A percentile compares a stretch with the other conserved stretches of the same genome.
Conservation (phyloP, 169 alveolate genomes). For the Eimeria necatrix region DNA sequence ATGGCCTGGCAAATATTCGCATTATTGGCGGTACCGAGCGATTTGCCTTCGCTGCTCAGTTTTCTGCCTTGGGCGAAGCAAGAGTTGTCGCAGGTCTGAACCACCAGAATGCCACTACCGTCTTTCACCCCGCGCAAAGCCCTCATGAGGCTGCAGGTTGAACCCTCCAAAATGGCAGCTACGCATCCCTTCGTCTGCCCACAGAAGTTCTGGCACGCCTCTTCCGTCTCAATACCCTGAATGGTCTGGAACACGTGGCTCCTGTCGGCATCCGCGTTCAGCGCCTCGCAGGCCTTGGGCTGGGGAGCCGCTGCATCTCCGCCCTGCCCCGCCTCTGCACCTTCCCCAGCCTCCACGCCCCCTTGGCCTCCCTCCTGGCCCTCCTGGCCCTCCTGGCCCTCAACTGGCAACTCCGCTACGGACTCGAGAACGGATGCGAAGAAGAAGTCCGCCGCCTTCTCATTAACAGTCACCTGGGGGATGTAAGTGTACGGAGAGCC, state of each 20-base stretch:
- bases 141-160: background rate
- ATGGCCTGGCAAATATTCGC: constrained; percentile 42
- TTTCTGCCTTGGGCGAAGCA: background rate
- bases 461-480: background rate
- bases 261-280: background rate
- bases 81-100: background rate
- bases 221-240: background rate
- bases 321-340: no score
- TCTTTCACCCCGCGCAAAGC: background rate
- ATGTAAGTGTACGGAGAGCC: background rate
- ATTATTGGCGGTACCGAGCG: background rate
- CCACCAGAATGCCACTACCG: background rate
- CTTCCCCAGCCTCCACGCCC: no score
- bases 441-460: background rate
- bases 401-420: background rate
- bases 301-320: no score
- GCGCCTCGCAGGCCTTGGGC: no score
- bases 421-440: background rate
- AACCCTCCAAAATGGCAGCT: background rate
- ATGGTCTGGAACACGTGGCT: background rate
- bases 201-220: background rate
- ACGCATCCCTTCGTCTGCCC: background rate
- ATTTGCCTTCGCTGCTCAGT: background rate
- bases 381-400: background rate
- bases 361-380: no score